Conservation (phyloP, 2,329 filamentous ascomycete species). For the Ilyonectria robusta region DNA sequence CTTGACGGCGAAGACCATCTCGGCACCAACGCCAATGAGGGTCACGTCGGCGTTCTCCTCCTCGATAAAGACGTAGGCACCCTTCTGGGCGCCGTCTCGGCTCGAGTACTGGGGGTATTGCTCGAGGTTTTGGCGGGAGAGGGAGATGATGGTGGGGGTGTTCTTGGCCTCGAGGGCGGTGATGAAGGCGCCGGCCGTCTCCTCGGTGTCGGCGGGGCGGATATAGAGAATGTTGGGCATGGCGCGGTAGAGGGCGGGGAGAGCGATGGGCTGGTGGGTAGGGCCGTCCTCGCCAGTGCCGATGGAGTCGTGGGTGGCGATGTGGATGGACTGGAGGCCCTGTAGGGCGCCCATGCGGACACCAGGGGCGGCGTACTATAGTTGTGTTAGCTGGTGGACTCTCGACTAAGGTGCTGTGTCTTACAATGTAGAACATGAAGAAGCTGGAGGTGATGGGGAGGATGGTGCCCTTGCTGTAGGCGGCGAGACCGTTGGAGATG, state of each 20-base stretch:
- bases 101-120: constrained; percentile 56
- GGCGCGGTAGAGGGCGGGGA: constrained; percentile 70
- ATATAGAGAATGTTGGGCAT: constrained; percentile 76
- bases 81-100: constrained; percentile 58
- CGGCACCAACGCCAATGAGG: constrained; percentile 57
- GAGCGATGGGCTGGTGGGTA: constrained; percentile 73
- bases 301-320: constrained; percentile 74
- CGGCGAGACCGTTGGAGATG: constrained; percentile 71
- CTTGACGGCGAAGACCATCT: constrained; percentile 53
- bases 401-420: neutral
- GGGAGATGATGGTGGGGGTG: constrained; percentile 63
- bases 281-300: constrained; percentile 73
- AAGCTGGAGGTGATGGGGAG: constrained; percentile 71
- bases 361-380: constrained; percentile 66
- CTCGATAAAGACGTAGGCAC: constrained; percentile 63
- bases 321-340: constrained; percentile 69
- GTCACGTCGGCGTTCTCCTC: constrained; percentile 60
- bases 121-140: constrained; percentile 60
- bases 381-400: constrained; percentile 11
- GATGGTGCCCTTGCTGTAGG: constrained; percentile 68
- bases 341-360: constrained; percentile 73
- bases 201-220: constrained; percentile 71
- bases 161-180: constrained; percentile 59
- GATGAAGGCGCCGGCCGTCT: constrained; percentile 69
- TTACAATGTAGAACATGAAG: constrained; percentile 72